Percentiles rank a stretch among this genome's conserved stretches.
These are phyloP conservation scores for Parascedosporium putredinis DNA, from an alignment of 2,329 filamentous ascomycete species.

Conservation along the genomic window DNA sequence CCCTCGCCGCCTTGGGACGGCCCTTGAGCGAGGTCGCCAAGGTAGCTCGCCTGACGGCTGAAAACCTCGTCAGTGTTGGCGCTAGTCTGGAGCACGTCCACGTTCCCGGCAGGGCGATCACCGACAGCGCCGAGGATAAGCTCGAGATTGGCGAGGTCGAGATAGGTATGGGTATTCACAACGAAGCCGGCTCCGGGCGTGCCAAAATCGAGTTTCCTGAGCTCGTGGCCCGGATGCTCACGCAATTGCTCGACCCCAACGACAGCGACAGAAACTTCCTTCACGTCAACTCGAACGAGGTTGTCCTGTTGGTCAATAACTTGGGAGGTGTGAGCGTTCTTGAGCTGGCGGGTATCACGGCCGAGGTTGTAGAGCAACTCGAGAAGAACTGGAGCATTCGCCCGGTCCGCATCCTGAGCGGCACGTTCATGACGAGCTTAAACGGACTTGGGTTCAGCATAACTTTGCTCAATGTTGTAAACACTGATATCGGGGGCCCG, in stretches of 20 bases:
- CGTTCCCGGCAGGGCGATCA: constrained; percentile 63
- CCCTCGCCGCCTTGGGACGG: constrained; percentile 62
- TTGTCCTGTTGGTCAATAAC: constrained; percentile 65
- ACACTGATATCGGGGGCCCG: constrained; percentile 45
- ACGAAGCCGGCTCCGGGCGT: constrained; percentile 50
- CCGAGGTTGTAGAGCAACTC: constrained; percentile 57
- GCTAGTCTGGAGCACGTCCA: constrained; percentile 86
- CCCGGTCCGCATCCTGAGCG: constrained; percentile 54
- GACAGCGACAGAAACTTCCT: constrained; percentile 65
- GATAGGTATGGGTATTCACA: constrained; percentile 71
- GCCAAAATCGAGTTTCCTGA: constrained; percentile 40
- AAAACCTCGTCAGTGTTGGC: constrained; percentile 76
- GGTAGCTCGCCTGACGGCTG: constrained; percentile 60
- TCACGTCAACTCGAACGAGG: constrained; percentile 49
- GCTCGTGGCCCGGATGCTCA: constrained; percentile 55
- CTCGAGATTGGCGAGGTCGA: constrained; percentile 49
- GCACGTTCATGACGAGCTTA: constrained; percentile 70
- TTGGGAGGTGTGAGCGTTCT: constrained; percentile 63
- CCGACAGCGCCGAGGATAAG: constrained; percentile 35
- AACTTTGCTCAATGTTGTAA: constrained; percentile 54
- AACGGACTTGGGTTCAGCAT: constrained; percentile 70
- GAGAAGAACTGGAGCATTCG: constrained; percentile 44
- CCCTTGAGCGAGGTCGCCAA: constrained; percentile 60
- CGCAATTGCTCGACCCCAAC: constrained; percentile 52
- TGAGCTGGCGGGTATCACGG: constrained; percentile 61